phyloP scores from a whole-genome alignment of 2,329 filamentous ascomycete genomes.

The Chaetomium sp. region DNA sequence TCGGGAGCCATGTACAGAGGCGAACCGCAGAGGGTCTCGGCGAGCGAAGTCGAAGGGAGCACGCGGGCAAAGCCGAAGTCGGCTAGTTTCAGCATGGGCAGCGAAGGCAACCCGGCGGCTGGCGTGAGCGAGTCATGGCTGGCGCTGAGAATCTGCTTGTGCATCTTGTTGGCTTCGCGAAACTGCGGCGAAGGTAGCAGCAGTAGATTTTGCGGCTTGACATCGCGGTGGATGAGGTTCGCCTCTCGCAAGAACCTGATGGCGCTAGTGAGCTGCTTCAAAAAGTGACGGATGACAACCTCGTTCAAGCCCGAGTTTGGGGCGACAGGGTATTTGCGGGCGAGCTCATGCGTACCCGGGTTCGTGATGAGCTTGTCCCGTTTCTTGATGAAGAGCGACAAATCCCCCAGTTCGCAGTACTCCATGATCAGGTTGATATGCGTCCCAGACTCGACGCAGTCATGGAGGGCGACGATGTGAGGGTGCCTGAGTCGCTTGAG shows the following conservation, averaged over 20 bases:
- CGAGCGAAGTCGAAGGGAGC: conserved; percentile 84
- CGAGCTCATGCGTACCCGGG: conserved; percentile 84
- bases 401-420: conserved; percentile 92
- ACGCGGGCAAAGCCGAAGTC: conserved; percentile 98
- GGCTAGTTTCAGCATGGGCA: conserved; percentile 96
- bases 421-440: conserved; percentile 99
- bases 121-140: conserved; percentile 82
- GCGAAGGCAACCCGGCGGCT: conserved; percentile 74
- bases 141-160: conserved; percentile 71
- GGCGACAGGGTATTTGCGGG: conserved; percentile 86
- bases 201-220: conserved; percentile 95
- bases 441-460: conserved; percentile 82
- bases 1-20: conserved; percentile 99
- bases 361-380: conserved; percentile 78
- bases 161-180: conserved; percentile 60
- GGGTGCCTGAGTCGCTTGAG: conserved; percentile 92
- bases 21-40: conserved; percentile 94
- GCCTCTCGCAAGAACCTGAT: conserved; percentile 82
- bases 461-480: conserved; percentile 94
- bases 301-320: conserved; percentile 87
- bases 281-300: conserved; percentile 92
- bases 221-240: conserved; percentile 92
- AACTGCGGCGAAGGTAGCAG: conserved; percentile 81
- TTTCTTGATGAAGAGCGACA: conserved; percentile 96
- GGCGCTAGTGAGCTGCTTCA: conserved; percentile 92